Conservation (phyloP, 2,329 filamentous ascomycete genomes). For the Penicillium sp. region DNA sequence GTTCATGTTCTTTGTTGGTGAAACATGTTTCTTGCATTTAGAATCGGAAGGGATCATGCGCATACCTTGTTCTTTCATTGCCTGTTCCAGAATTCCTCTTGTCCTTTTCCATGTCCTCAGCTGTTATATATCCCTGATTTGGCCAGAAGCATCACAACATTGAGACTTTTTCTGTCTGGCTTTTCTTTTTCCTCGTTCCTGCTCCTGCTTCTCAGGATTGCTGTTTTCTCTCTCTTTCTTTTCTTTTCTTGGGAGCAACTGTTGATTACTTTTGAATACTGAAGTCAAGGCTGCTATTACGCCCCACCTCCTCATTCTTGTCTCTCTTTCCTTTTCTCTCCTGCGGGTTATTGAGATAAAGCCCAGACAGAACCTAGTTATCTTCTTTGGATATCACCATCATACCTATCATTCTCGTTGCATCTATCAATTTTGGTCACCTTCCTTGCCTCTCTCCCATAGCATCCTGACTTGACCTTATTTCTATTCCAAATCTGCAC, state of each 20-base stretch:
- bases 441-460: neutral
- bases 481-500: conserved; percentile 13
- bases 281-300: neutral
- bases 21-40: conserved; percentile 27
- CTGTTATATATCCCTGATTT: conserved; percentile 31
- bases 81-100: conserved; percentile 15
- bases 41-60: conserved; percentile 27
- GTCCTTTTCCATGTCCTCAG: conserved; percentile 15
- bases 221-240: conserved; percentile 1
- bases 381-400: neutral
- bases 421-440: neutral
- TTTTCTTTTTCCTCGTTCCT: conserved; percentile 3
- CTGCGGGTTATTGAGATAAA: neutral
- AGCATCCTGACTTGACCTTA: neutral
- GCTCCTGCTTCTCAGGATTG: neutral
- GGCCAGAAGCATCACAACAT: conserved; percentile 27
- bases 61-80: conserved; percentile 17
- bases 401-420: neutral
- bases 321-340: neutral
- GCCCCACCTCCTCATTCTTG: neutral
- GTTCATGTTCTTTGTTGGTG: conserved; percentile 18
- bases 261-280: neutral
- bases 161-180: conserved; percentile 11
- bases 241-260: neutral
- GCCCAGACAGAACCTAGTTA: neutral